Evolutionary conservation across 192 early-diverging fungal species (phyloP).

Genomic region (Coemansia sp.): DNA sequence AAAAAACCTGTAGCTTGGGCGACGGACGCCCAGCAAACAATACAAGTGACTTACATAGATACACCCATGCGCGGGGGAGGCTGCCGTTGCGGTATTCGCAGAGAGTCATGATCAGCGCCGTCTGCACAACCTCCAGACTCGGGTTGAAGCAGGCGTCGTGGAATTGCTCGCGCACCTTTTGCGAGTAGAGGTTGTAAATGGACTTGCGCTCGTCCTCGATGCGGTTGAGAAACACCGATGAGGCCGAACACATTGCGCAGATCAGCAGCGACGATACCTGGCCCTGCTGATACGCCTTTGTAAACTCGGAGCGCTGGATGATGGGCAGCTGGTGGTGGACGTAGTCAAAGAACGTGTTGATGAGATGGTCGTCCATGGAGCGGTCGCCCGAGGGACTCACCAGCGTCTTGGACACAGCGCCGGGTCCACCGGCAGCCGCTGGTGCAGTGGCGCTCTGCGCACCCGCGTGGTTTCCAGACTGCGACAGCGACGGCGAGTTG

Average conservation of each 20-base stretch:
- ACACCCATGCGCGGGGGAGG: constrained; percentile 49
- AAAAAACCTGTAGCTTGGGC: too few relatives aligned
- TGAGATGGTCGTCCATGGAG: constrained; percentile 42
- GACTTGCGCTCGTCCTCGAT: constrained; percentile 47
- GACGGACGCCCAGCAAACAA: too few relatives aligned
- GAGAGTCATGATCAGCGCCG: constrained; percentile 51
- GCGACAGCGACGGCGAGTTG: neutral
- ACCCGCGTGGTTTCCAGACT: neutral
- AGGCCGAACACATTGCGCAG: constrained; percentile 45
- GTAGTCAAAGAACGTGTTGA: constrained; percentile 38
- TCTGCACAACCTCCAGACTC: constrained; percentile 49
- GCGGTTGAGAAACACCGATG: constrained; percentile 46
- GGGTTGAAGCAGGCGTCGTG: constrained; percentile 52
- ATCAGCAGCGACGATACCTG: constrained; percentile 28
- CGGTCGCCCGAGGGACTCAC: constrained; percentile 36
- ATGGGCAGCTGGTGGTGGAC: constrained; percentile 50
- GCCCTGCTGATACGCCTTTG: constrained; percentile 10
- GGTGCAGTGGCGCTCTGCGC: neutral
- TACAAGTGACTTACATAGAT: constrained; percentile 53
- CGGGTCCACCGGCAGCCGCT: neutral
- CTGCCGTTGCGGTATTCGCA: constrained; percentile 51
- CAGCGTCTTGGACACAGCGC: too few relatives aligned
- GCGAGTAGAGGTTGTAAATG: constrained; percentile 41
- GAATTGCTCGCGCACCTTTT: constrained; percentile 47
- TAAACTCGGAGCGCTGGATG: constrained; percentile 24